Conservation (phyloP, 805 yeast genomes). For the Spencermartinsiella europaea region DNA sequence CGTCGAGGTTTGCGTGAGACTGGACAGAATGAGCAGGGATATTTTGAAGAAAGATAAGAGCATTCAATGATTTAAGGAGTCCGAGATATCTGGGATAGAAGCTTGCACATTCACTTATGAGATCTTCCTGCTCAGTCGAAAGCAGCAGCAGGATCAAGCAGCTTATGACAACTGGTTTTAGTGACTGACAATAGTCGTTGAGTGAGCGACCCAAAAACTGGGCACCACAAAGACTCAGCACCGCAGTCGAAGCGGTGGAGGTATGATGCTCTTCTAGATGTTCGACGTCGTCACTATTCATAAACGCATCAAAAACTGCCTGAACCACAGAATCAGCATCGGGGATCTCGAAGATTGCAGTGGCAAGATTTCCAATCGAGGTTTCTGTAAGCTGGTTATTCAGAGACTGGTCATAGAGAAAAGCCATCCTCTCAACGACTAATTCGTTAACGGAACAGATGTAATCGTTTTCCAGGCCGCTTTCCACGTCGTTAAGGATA, state of each 20-base stretch:
- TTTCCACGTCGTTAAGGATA: conserved; percentile 22
- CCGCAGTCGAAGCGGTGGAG: neutral
- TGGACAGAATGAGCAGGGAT: neutral
- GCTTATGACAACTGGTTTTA: conserved; percentile 5
- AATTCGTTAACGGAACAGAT: neutral
- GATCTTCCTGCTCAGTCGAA: conserved; percentile 3
- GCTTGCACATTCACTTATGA: conserved; percentile 7
- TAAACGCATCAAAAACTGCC: conserved; percentile 1
- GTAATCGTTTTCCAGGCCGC: conserved; percentile 5
- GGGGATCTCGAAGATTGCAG: conserved; percentile 11
- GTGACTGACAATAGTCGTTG: conserved; percentile 1
- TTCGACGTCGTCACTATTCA: too few species aligned
- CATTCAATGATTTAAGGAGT: conserved; percentile 4
- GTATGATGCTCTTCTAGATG: neutral
- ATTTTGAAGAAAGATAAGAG: neutral
- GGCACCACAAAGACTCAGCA: conserved; percentile 8
- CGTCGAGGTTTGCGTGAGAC: neutral
- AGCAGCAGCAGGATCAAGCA: conserved; percentile 8
- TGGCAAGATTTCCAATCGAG: conserved; percentile 12
- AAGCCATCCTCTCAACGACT: conserved; percentile 21
- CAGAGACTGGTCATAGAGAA: conserved; percentile 12
- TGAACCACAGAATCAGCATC: conserved; percentile 12
- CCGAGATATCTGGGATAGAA: conserved; percentile 6
- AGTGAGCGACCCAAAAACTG: conserved; percentile 3
- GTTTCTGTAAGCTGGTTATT: conserved; percentile 10